Base-by-base conservation (phyloP, 768 basidiomycete genomes). In the Leccinum rimulosum region DNA sequence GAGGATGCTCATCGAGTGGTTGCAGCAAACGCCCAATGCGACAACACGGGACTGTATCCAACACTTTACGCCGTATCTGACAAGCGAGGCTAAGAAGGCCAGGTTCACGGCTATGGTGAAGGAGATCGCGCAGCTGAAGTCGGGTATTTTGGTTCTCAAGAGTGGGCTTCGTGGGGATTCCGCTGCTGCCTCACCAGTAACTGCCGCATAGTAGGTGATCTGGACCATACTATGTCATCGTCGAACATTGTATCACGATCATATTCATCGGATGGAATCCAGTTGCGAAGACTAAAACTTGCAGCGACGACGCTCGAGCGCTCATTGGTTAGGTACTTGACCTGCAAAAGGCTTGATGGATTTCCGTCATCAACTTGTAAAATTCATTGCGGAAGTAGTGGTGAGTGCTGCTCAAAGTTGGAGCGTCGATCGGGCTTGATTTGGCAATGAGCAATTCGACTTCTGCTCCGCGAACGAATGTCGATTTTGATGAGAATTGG, bases 21-120 rank as follows among this genome's bases (percentile, higher is more conserved):
- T 93, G 62, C 83, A 79, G 68, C 85, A 79, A 52, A 85, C 83
- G 38, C 78, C 83, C n/a, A 83, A 82, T 60, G 84, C 89, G 54
- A 85, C 84, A 56, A 93, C 91, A 35, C 79, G 86, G 60, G 89
- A 91, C 65, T 91, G 90, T 67, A 92, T 93, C 61, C 83, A 84
- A 54, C 81, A 90, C 69, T 93, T 93, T 68, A 86, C 85, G 61
- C 84, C 85, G 15, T 92, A 89, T 65, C 70, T 93, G 54, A 86
- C 83, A 31, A 85, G 86, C 66, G 80, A 80, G 51, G 81, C 79
- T 63, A 87, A 85, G 78, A 91, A 91, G 80, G 68, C 72, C 51
- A 84, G 80, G 72, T 91, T 93, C 68, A 88, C 90, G n/a, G 81
- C 79, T 10, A 79, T 93, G 72, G 87, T 93, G 50, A 87, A 88